Evolutionary conservation across 192 early-diverging fungal species (phyloP).

Genomic region (Entomortierella chlamydospora): DNA sequence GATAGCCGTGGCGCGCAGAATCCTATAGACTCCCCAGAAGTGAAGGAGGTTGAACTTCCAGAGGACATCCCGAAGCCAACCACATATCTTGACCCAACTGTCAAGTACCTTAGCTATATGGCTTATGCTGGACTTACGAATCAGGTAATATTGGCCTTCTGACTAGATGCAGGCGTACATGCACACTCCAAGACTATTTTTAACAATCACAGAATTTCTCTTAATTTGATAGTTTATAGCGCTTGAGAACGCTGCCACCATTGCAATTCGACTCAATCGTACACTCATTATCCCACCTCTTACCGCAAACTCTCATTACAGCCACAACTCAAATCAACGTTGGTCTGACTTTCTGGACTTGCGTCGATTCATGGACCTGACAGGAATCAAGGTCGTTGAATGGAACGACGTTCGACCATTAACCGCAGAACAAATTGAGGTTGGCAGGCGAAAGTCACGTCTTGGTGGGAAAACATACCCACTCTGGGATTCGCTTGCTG

Average conservation of each 20-base stretch:
- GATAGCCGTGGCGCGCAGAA: background rate
- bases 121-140: constrained; percentile 46
- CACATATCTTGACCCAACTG: constrained; percentile 4
- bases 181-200: no score
- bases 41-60: background rate
- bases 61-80: constrained; percentile 11
- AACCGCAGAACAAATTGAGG: constrained; percentile 19
- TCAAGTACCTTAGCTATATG: constrained; percentile 29
- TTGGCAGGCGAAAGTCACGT: constrained; percentile 16
- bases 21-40: background rate
- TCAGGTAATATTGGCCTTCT: constrained; percentile 35
- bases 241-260: constrained; percentile 39
- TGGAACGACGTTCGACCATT: constrained; percentile 42
- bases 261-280: constrained; percentile 31
- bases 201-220: no score
- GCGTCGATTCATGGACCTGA: constrained; percentile 5
- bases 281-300: constrained; percentile 48
- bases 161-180: no score
- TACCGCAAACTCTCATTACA: constrained; percentile 39
- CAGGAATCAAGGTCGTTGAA: constrained; percentile 18
- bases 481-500: constrained; percentile 22
- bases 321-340: constrained; percentile 26
- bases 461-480: constrained; percentile 1
- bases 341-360: constrained; percentile 48
- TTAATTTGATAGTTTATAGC: constrained; percentile 50